Conservation (phyloP, 2,329 filamentous ascomycete species). For the Penicillium corylophilum region DNA sequence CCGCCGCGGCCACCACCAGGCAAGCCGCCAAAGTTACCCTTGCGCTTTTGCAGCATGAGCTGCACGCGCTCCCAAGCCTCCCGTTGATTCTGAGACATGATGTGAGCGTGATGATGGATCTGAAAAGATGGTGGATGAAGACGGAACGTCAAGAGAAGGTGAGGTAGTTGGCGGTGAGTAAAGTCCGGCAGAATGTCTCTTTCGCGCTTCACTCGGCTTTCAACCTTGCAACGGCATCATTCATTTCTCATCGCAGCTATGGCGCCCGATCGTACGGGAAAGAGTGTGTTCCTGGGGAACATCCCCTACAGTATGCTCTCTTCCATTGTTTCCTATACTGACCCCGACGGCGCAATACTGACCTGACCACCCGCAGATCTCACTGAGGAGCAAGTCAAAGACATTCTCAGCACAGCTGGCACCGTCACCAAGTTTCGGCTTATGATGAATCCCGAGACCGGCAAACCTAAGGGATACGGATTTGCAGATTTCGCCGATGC, state of each 20-base stretch:
- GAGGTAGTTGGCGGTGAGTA: conserved; percentile 23
- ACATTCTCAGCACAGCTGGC: conserved; percentile 87
- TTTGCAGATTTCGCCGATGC: conserved; percentile 95
- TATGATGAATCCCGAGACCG: conserved; percentile 93
- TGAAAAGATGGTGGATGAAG: conserved; percentile 20
- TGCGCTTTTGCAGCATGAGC: conserved; percentile 57
- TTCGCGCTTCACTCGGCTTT: conserved; percentile 11
- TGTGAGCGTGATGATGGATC: conserved; percentile 25
- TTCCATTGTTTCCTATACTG: background rate
- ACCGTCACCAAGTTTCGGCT: conserved; percentile 89
- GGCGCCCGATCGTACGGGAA: conserved; percentile 46
- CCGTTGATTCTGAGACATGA: conserved; percentile 57
- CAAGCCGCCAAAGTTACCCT: conserved; percentile 45
- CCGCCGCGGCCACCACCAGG: conserved; percentile 56
- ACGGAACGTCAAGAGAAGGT: conserved; percentile 28
- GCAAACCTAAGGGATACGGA: conserved; percentile 91
- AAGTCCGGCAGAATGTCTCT: conserved; percentile 30
- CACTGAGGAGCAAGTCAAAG: conserved; percentile 92
- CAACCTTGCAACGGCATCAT: conserved; percentile 2
- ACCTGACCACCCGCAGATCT: conserved; percentile 62
- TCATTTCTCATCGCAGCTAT: conserved; percentile 28
- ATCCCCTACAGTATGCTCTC: conserved; percentile 67
- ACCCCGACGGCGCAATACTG: conserved; percentile 10
- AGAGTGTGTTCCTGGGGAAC: conserved; percentile 51
- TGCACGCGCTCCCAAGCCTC: conserved; percentile 67